phyloP scores from a whole-genome alignment of 75 land plant genomes.

The Ceratopteris richardii region DNA sequence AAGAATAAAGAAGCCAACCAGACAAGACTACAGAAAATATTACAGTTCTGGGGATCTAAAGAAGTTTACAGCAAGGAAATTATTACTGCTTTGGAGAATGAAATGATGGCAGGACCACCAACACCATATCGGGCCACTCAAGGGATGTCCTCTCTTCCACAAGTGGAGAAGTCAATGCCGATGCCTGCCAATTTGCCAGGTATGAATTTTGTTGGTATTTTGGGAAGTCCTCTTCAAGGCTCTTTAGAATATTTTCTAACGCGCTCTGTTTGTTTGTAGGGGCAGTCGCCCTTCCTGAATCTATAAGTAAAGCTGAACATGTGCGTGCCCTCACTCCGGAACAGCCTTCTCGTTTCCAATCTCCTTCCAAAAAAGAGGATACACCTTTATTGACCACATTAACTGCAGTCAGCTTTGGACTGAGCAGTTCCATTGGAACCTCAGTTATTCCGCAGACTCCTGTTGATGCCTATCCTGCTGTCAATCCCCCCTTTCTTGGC shows the following conservation, averaged over 20 bases:
- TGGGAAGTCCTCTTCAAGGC: too few relatives aligned
- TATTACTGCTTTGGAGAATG: conserved; percentile 55
- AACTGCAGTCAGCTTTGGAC: not conserved
- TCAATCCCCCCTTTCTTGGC: conserved; percentile 20
- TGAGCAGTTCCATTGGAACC: conserved; percentile 17
- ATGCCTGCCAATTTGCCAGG: not conserved
- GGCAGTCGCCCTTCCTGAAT: too few relatives aligned
- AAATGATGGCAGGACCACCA: conserved; percentile 74
- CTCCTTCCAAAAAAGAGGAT: not conserved
- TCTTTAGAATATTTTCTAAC: too few relatives aligned
- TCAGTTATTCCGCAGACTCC: conserved; percentile 25
- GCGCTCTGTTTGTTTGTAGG: too few relatives aligned
- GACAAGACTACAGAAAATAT: conserved; percentile 67
- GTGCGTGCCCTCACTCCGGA: too few relatives aligned
- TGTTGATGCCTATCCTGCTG: conserved; percentile 18
- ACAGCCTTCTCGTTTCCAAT: too few relatives aligned
- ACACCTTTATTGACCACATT: not conserved
- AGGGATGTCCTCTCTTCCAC: not conserved
- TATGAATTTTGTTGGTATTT: not conserved
- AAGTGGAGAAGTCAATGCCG: not conserved
- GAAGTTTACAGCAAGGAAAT: conserved; percentile 86
- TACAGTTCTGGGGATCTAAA: conserved; percentile 94
- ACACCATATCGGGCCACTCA: conserved; percentile 10
- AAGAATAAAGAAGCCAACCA: conserved; percentile 74
- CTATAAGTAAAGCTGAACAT: too few relatives aligned